Evolutionary conservation across 148 eudicot genomes (phyloP).

Genomic region (Oxyria digyna): DNA sequence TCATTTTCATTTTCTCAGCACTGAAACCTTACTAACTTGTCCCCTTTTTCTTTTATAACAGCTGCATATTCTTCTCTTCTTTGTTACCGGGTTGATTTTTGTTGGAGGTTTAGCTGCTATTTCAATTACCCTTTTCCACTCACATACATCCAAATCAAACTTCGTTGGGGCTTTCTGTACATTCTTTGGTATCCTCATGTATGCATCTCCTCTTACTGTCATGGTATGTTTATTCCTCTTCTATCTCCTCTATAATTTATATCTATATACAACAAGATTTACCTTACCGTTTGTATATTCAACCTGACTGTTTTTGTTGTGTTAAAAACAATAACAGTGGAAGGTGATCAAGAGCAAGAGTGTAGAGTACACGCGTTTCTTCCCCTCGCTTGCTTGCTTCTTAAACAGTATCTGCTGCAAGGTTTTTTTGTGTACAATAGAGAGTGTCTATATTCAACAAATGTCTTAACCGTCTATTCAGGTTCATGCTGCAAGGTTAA

Average conservation of each 20-base stretch:
- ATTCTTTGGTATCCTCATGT: constrained; percentile 13
- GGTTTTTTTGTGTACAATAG: too few relatives aligned
- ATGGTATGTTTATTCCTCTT: constrained; percentile 13
- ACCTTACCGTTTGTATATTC: too few relatives aligned
- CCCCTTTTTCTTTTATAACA: neutral
- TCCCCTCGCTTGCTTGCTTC: neutral
- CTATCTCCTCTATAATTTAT: neutral
- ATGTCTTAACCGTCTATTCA: too few relatives aligned
- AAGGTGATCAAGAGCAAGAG: constrained; percentile 16
- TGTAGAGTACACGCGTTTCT: constrained; percentile 11
- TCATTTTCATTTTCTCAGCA: too few relatives aligned
- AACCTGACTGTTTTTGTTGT: neutral
- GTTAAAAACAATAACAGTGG: constrained; percentile 11
- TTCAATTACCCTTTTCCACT: constrained; percentile 5
- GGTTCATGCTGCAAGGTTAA: too few relatives aligned
- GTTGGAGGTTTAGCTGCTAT: constrained; percentile 2
- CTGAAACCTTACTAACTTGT: neutral
- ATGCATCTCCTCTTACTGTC: constrained; percentile 18
- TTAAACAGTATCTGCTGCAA: constrained; percentile 6
- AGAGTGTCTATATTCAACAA: too few relatives aligned
- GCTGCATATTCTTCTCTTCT: neutral
- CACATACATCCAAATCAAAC: constrained; percentile 9
- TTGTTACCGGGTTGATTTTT: constrained; percentile 8
- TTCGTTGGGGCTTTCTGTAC: constrained; percentile 21
- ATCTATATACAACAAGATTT: too few relatives aligned